phyloP scores from a whole-genome alignment of 1,139 yeast genomes.

The Debaryomyces sp. region DNA sequence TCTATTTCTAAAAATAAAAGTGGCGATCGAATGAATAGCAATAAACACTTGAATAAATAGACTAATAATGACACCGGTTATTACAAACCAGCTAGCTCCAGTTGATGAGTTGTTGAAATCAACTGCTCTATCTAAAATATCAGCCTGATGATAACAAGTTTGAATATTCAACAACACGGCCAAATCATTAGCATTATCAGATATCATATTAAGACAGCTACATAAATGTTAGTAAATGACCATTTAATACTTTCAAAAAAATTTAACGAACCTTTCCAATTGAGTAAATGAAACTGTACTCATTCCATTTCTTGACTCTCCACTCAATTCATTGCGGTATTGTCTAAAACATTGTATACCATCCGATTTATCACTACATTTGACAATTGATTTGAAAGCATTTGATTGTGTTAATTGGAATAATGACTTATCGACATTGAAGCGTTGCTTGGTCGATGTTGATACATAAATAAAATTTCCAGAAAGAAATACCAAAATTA shows the following conservation, averaged over 20 bases:
- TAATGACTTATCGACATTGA: conserved; percentile 7
- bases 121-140: conserved; percentile 16
- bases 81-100: conserved; percentile 12
- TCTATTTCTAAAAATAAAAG: conserved; percentile 11
- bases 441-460: conserved; percentile 7
- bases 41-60: conserved; percentile 18
- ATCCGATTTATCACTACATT: conserved; percentile 18
- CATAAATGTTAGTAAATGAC: not conserved
- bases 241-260: not conserved
- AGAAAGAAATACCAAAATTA: conserved; percentile 16
- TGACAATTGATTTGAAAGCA: conserved; percentile 15
- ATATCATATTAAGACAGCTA: conserved; percentile 22
- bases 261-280: conserved; percentile 14
- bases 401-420: conserved; percentile 11
- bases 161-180: conserved; percentile 25
- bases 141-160: conserved; percentile 26
- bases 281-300: conserved; percentile 8
- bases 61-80: conserved; percentile 14
- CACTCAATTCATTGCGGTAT: conserved; percentile 12
- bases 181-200: conserved; percentile 21
- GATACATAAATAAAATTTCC: conserved; percentile 10
- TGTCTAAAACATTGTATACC: conserved; percentile 17
- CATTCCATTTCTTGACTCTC: conserved; percentile 13
- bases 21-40: conserved; percentile 15
- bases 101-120: conserved; percentile 7